phyloP scores from a whole-genome alignment of 495 filamentous ascomycete genomes.

The Penicillium parvum region DNA sequence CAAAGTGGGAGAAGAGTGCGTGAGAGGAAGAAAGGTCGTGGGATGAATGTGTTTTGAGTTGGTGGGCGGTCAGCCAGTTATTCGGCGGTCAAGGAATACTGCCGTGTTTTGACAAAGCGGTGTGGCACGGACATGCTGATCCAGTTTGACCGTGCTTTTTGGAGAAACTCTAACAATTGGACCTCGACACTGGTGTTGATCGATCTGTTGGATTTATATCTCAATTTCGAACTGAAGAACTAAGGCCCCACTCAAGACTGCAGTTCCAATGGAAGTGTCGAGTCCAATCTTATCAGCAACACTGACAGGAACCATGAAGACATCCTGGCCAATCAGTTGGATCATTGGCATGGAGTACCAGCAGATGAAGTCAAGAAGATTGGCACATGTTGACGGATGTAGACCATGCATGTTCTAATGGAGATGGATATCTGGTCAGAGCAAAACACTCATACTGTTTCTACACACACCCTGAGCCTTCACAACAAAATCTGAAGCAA shows the following conservation, averaged over 20 bases:
- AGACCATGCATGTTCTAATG: slow-evolving; percentile 6
- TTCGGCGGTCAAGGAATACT: background rate
- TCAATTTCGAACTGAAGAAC: no score
- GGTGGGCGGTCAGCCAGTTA: background rate
- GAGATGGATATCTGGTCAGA: background rate
- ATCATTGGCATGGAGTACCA: slow-evolving; percentile 20
- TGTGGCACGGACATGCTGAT: background rate
- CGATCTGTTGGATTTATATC: no score
- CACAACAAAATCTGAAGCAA: no score
- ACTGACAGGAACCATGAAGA: slow-evolving; percentile 14
- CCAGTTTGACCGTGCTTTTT: no score
- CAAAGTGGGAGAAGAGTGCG: background rate
- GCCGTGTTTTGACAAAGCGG: background rate
- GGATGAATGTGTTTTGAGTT: background rate
- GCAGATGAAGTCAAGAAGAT: slow-evolving; percentile 10
- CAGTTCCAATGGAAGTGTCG: no score
- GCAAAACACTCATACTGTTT: no score
- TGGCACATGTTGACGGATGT: no score
- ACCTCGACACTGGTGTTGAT: no score
- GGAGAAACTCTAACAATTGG: no score
- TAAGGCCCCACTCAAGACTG: no score
- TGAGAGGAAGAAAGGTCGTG: background rate
- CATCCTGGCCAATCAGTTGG: slow-evolving; percentile 3
- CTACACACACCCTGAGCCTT: no score
- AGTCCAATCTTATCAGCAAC: slow-evolving; percentile 1